Conservation (phyloP, 129 eudicot species). For the Smallanthus sonchifolius region DNA sequence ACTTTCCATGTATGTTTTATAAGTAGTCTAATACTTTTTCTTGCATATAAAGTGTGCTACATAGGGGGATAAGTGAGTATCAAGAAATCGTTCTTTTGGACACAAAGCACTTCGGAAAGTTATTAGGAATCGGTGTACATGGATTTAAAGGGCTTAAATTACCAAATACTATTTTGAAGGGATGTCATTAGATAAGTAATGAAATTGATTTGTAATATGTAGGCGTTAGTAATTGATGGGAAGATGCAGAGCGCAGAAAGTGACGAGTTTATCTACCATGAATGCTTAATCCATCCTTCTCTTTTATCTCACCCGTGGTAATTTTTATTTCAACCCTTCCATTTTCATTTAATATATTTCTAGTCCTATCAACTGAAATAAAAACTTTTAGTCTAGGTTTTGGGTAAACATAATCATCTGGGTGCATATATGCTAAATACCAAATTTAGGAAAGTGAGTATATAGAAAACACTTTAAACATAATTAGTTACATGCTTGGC, state of each 20-base stretch:
- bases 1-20: too few species aligned
- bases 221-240: conserved; percentile 86
- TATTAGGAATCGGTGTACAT: conserved; percentile 12
- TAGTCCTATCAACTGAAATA: background rate
- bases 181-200: background rate
- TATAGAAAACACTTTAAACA: too few species aligned
- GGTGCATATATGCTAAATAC: too few species aligned
- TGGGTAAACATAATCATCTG: too few species aligned
- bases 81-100: conserved; percentile 91
- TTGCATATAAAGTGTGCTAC: conserved; percentile 49
- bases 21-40: background rate
- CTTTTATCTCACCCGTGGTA: conserved; percentile 71
- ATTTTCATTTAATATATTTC: background rate
- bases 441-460: too few species aligned
- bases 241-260: conserved; percentile 97
- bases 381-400: too few species aligned
- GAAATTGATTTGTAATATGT: background rate
- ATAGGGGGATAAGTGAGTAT: conserved; percentile 65
- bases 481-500: too few species aligned
- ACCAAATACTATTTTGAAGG: background rate
- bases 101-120: conserved; percentile 94
- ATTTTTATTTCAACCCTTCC: background rate
- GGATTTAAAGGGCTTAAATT: background rate
- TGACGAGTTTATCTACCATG: conserved; percentile 95
- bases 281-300: conserved; percentile 89